A percentile compares a stretch with the other conserved stretches of the same genome.
Conservation (phyloP, 177 flowering plant species). For the Vitis hybrid region DNA sequence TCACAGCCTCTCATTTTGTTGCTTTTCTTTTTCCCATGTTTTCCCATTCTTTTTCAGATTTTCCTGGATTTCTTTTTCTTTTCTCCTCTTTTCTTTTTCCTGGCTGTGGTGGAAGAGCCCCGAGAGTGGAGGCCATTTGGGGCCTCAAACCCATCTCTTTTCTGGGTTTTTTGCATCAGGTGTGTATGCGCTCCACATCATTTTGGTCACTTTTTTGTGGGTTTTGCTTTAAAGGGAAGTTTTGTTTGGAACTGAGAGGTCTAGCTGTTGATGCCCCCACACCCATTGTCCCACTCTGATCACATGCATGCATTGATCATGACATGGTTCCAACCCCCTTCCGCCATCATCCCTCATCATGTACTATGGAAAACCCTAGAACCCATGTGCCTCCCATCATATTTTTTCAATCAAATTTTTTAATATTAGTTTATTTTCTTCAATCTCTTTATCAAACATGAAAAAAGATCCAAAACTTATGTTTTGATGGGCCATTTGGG, state of each 20-base stretch:
- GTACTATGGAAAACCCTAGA: no score
- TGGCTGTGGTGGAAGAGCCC: background rate
- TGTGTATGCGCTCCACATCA: conserved; percentile 1
- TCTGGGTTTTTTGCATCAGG: background rate
- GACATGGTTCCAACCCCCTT: no score
- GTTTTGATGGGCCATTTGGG: no score
- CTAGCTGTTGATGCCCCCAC: conserved; percentile 13
- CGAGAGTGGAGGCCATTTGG: background rate
- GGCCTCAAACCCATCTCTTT: background rate
- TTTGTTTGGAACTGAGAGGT: conserved; percentile 14
- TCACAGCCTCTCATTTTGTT: background rate
- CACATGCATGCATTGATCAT: conserved; percentile 1
- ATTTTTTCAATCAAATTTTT: no score
- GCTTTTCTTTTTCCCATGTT: background rate
- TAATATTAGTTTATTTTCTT: no score
- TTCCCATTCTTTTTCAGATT: background rate
- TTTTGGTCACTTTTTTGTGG: conserved; percentile 11
- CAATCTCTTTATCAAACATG: no score
- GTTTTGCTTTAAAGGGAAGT: conserved; percentile 24
- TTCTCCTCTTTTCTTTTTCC: conserved; percentile 6
- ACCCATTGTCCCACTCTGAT: background rate
- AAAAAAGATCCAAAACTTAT: no score
- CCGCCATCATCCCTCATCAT: background rate
- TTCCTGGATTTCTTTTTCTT: background rate
- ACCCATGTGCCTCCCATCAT: no score